Base-by-base conservation (phyloP, 208 protist genomes). In the Leishmania guyanensis region DNA sequence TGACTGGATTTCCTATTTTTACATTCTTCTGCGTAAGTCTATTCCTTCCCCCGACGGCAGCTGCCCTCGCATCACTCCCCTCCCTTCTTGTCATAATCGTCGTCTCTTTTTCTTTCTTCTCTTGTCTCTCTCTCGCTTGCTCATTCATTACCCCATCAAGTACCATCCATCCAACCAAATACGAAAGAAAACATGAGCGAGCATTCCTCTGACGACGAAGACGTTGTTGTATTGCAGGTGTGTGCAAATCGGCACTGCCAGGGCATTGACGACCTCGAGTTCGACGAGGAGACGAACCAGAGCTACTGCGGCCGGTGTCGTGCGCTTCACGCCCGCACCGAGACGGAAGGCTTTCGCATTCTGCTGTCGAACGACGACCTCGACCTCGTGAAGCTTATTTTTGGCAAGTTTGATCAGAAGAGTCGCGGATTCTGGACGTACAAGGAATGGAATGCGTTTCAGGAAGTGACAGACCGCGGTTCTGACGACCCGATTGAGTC, bases 251-350 rank as follows among this genome's bases (percentile, higher is more conserved):
- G 86, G 43, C 84, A 90, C 54, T 97, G 94, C 79, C 85, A 90
- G 39, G 88, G 89, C 69, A 95, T 95, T 48, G 94, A 95, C 26
- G 84, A 95, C 75, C 83, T 97, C 4, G 74, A 94, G 70, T 95
- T 93, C 53, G 92, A 97, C 71, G 88, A 87, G 73, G 90, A 95
- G 62, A 94, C 85, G 6, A 88, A 88, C 22, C 86, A 91, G 70
- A 89, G 88, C 77, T 97, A 95, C 82, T 97, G 94, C 78, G 90
- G 84, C 43, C 84, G 83, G 43, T 97, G 94, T 69, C 89, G 94
- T 9, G 84, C 77, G 16, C 73, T 95, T 20, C 95, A 91, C 79
- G 88, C 88, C 3, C 89, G 87, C 46, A 89, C 92, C 5, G 87
- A 89, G 68, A 85, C 77, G 36, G 91, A 95, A 48, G 94, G 92